Evolutionary conservation across 225 moss, liverwort and hornwort genomes (phyloP).

Genomic region (Lunularia cruciata): DNA sequence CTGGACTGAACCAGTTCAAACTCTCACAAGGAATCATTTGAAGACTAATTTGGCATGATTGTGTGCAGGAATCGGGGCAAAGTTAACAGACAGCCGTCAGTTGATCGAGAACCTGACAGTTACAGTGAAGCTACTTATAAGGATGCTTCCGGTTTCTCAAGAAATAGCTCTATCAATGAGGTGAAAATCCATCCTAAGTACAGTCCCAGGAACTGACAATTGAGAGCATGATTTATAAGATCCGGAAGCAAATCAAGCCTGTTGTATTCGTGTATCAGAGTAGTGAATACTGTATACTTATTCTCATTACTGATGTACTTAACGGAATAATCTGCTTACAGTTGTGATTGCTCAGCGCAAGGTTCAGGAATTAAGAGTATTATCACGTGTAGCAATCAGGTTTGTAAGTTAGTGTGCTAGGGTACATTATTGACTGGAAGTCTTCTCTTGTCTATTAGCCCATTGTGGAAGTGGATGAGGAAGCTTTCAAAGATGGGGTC

Average conservation of each 20-base stretch:
- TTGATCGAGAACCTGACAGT: slow-evolving; percentile 35
- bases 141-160: slow-evolving; percentile 22
- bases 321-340: neutral
- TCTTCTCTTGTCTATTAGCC: slow-evolving; percentile 16
- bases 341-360: neutral
- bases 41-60: too few species aligned
- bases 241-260: neutral
- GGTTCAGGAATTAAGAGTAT: neutral
- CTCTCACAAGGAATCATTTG: too few species aligned
- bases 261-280: too few species aligned
- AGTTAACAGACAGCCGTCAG: slow-evolving; percentile 2
- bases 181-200: neutral
- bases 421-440: neutral
- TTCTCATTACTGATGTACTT: too few species aligned
- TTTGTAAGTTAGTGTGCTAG: neutral
- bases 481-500: slow-evolving; percentile 5
- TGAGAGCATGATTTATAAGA: neutral
- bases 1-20: too few species aligned
- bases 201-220: neutral
- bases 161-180: slow-evolving; percentile 28
- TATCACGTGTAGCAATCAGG: neutral
- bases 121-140: slow-evolving; percentile 32
- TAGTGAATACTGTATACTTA: too few species aligned
- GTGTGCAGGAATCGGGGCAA: slow-evolving; percentile 30
- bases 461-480: slow-evolving; percentile 23